Evolutionary conservation across 2,329 filamentous ascomycete species (phyloP).

Genomic region (Tolypocladium amazonense): DNA sequence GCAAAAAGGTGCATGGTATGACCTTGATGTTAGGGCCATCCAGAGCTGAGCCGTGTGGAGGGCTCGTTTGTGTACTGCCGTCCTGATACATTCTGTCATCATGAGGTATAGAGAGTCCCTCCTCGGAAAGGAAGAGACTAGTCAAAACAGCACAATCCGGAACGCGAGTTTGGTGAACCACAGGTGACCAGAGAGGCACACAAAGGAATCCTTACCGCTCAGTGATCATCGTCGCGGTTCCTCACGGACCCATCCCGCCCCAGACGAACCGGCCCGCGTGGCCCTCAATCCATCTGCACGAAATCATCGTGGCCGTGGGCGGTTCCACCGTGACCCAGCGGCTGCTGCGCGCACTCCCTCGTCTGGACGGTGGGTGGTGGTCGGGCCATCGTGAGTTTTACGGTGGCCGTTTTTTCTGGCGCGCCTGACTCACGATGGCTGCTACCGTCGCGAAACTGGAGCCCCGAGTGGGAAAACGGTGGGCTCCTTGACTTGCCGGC

Average conservation of each 20-base stretch:
- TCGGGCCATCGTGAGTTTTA: not conserved
- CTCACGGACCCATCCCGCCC: not conserved
- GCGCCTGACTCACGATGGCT: not conserved
- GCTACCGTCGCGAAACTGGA: not conserved
- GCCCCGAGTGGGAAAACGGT: not conserved
- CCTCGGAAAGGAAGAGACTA: not conserved
- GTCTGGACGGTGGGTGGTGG: not conserved
- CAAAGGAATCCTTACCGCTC: not conserved
- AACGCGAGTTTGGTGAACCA: no score
- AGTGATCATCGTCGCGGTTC: not conserved
- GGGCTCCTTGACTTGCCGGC: not conserved
- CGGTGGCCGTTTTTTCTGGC: not conserved
- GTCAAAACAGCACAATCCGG: not conserved
- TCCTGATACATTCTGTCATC: no score
- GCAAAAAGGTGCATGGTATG: not conserved
- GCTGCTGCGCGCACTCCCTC: not conserved
- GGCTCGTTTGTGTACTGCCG: not conserved
- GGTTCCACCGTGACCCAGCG: not conserved
- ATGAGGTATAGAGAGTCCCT: no score
- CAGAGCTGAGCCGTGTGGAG: not conserved
- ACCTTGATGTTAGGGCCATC: not conserved
- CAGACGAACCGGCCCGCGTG: not conserved
- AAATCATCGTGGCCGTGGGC: not conserved
- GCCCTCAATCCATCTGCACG: not conserved
- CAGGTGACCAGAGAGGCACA: not conserved